phyloP scores from a whole-genome alignment of 208 protist genomes.

The Crithidia acanthocephali region DNA sequence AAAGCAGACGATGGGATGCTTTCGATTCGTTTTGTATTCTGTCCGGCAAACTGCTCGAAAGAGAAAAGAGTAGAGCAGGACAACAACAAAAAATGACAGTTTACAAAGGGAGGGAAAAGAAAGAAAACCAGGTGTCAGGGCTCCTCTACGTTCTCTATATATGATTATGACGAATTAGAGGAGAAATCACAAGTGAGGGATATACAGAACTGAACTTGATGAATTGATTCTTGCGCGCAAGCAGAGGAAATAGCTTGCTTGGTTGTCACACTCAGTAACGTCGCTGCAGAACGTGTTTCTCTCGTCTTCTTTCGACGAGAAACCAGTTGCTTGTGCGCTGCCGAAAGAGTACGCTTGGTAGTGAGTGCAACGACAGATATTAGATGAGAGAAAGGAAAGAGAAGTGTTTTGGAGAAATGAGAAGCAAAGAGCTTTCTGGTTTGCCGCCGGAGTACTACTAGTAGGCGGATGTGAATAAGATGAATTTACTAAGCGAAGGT shows the following conservation, averaged over 20 bases:
- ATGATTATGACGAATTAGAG: not conserved
- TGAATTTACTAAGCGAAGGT: not conserved
- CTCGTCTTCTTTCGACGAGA: too few species aligned
- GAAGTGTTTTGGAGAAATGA: not conserved
- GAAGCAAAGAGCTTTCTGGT: not conserved
- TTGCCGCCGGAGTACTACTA: not conserved
- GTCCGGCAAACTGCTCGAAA: not conserved
- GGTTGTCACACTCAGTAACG: too few species aligned
- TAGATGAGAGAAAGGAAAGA: too few species aligned
- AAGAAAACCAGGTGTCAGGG: not conserved
- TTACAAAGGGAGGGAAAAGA: too few species aligned
- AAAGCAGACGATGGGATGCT: constrained; percentile 8
- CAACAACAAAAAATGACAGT: not conserved
- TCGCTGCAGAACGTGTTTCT: too few species aligned
- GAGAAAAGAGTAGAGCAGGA: not conserved
- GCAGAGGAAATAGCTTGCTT: not conserved
- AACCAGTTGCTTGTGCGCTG: too few species aligned
- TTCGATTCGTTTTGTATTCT: not conserved
- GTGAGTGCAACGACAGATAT: too few species aligned
- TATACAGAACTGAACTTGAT: not conserved
- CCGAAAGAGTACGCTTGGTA: too few species aligned
- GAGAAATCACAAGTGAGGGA: not conserved
- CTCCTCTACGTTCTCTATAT: not conserved
- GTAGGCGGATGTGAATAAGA: not conserved
- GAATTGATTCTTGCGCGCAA: not conserved